A percentile compares a stretch with the other conserved stretches of the same genome.
These are phyloP conservation scores for Colletotrichum sp. DNA, from an alignment of 2,329 filamentous ascomycete genomes.

Conservation along the genomic window DNA sequence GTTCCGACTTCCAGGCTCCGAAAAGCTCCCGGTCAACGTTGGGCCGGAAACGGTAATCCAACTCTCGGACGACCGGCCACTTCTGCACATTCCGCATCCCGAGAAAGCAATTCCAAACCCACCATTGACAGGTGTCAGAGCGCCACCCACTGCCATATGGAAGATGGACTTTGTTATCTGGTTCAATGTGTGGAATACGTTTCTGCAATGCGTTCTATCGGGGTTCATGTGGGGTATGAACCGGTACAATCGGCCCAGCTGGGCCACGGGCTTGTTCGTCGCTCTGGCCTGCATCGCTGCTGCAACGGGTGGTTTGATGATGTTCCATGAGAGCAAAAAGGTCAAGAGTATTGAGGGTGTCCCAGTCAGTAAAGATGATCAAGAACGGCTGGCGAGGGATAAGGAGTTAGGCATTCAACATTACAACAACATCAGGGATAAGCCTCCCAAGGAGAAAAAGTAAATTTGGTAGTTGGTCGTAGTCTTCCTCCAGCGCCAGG, in stretches of 20 bases:
- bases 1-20: conserved; percentile 75
- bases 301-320: conserved; percentile 70
- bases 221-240: conserved; percentile 86
- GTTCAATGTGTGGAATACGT: conserved; percentile 80
- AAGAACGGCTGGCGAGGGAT: conserved; percentile 55
- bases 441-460: conserved; percentile 50
- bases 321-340: conserved; percentile 73
- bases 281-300: conserved; percentile 75
- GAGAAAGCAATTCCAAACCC: conserved; percentile 65
- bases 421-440: conserved; percentile 62
- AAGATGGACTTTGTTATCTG: conserved; percentile 82
- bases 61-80: conserved; percentile 39
- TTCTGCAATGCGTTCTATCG: conserved; percentile 75
- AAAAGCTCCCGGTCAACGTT: conserved; percentile 57
- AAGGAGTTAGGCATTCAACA: conserved; percentile 61
- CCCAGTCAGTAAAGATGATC: conserved; percentile 62
- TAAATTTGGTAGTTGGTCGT: conserved; percentile 19
- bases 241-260: conserved; percentile 74
- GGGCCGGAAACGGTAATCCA: conserved; percentile 58
- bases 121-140: conserved; percentile 75
- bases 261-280: conserved; percentile 82
- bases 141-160: conserved; percentile 71
- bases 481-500: neutral
- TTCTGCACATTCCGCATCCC: conserved; percentile 66
- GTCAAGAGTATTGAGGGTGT: conserved; percentile 78